Evolutionary conservation across 495 filamentous ascomycete species (phyloP).

Genomic region (Penicillium malachiteum): DNA sequence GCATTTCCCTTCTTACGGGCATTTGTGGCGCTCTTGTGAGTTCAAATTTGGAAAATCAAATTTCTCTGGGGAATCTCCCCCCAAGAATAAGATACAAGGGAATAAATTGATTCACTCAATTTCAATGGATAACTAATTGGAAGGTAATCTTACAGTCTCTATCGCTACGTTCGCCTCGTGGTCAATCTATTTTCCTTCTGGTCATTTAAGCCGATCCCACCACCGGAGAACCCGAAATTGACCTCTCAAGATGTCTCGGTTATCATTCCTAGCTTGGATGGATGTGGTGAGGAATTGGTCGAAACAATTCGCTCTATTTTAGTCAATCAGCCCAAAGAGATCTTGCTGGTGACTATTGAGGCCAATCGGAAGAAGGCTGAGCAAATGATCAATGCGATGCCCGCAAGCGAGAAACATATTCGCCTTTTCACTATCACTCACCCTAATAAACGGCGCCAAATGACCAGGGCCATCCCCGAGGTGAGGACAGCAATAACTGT

Average conservation of each 20-base stretch:
- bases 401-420: constrained; percentile 50
- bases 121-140: too few relatives aligned
- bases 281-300: constrained; percentile 56
- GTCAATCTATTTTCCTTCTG: constrained; percentile 66
- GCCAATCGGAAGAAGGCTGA: constrained; percentile 56
- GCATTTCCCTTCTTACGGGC: constrained; percentile 47
- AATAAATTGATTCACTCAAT: too few relatives aligned
- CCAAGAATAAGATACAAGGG: neutral
- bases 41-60: constrained; percentile 5
- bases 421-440: constrained; percentile 53
- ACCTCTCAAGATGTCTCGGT: constrained; percentile 71
- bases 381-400: constrained; percentile 52
- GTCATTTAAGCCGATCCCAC: constrained; percentile 60
- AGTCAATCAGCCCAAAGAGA: constrained; percentile 52
- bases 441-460: constrained; percentile 82
- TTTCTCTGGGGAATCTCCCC: neutral
- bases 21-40: constrained; percentile 50
- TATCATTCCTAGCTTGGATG: constrained; percentile 69
- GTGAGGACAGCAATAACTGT: constrained; percentile 73
- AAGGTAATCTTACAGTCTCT: constrained; percentile 34
- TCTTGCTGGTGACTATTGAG: constrained; percentile 65
- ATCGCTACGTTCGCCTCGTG: constrained; percentile 65
- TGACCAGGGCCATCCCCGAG: constrained; percentile 75
- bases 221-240: constrained; percentile 61
- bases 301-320: constrained; percentile 62